Conservation (phyloP, 495 filamentous ascomycete genomes). For the Penicillium angulare region DNA sequence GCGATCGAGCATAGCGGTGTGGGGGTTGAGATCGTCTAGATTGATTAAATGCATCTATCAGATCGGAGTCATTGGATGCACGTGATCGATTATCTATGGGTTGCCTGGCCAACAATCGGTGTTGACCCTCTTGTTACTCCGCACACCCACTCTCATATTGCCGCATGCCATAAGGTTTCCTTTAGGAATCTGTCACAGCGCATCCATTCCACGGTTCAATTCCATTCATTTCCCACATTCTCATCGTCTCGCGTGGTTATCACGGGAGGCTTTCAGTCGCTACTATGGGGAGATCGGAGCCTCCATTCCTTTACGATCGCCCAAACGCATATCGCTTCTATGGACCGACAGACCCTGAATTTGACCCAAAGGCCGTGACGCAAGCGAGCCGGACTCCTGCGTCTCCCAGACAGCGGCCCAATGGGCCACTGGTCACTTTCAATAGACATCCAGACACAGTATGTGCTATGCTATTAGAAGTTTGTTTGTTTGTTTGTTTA, state of each 20-base stretch:
- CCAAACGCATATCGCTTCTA: conserved; percentile 47
- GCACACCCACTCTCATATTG: conserved; percentile 5
- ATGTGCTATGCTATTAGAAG: conserved; percentile 29
- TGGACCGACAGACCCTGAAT: conserved; percentile 54
- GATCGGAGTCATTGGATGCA: conserved; percentile 11
- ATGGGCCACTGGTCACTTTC: conserved; percentile 74
- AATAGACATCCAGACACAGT: conserved; percentile 80
- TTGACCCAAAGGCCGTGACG: conserved; percentile 82
- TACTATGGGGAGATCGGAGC: conserved; percentile 57
- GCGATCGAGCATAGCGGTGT: conserved; percentile 29
- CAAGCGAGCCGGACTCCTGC: conserved; percentile 64
- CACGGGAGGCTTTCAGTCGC: conserved; percentile 27
- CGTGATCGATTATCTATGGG: conserved; percentile 25
- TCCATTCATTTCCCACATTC: conserved; percentile 28
- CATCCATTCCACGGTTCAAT: conserved; percentile 24
- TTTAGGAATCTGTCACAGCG: conserved; percentile 27
- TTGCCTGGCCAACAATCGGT: conserved; percentile 38
- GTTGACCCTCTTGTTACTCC: conserved; percentile 22
- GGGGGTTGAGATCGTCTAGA: too few species aligned
- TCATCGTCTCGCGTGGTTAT: conserved; percentile 37
- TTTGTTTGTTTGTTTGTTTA: too few species aligned
- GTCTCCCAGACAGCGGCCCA: conserved; percentile 56
- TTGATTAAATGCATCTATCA: not conserved
- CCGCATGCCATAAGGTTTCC: not conserved
- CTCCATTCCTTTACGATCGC: conserved; percentile 76